Percentiles rank a stretch among this genome's conserved stretches.
phyloP scores from a whole-genome alignment of 1,284 basidiomycete species.

The Caloboletus inedulis region DNA sequence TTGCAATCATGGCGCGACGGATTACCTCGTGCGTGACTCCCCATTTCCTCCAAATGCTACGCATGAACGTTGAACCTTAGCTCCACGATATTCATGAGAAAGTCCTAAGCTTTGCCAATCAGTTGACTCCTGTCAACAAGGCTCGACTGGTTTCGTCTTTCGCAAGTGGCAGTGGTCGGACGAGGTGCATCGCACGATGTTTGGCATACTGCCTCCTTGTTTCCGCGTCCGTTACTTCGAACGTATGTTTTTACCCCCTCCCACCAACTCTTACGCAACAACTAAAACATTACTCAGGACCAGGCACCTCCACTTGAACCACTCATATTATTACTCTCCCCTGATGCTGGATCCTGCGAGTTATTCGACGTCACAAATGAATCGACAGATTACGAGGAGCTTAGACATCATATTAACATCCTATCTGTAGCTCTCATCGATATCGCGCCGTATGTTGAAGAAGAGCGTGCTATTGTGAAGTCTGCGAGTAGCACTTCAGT shows the following conservation, averaged over 20 bases:
- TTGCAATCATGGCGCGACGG: conserved; percentile 37
- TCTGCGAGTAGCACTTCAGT: conserved; percentile 7
- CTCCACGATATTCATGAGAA: conserved; percentile 46
- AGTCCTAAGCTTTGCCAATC: conserved; percentile 38
- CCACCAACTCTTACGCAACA: not conserved
- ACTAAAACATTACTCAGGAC: conserved; percentile 24
- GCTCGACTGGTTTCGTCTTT: conserved; percentile 49
- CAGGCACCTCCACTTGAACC: conserved; percentile 45
- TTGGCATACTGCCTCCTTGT: conserved; percentile 48
- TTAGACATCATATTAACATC: conserved; percentile 52
- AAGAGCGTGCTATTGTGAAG: conserved; percentile 38
- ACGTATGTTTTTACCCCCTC: conserved; percentile 21
- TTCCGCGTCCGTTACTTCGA: conserved; percentile 30
- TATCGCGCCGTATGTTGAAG: conserved; percentile 51
- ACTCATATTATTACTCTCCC: conserved; percentile 43
- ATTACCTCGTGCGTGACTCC: conserved; percentile 33
- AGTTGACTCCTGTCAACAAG: conserved; percentile 43
- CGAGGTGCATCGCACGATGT: conserved; percentile 53
- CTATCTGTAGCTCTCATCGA: conserved; percentile 56
- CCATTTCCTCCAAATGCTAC: not conserved
- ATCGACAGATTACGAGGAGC: conserved; percentile 54
- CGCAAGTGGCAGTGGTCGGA: conserved; percentile 47
- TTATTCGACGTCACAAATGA: conserved; percentile 46
- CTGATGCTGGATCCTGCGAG: conserved; percentile 27
- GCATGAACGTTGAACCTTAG: conserved; percentile 34